phyloP scores from a whole-genome alignment of 768 basidiomycete species.

The Suillus clintonianus region DNA sequence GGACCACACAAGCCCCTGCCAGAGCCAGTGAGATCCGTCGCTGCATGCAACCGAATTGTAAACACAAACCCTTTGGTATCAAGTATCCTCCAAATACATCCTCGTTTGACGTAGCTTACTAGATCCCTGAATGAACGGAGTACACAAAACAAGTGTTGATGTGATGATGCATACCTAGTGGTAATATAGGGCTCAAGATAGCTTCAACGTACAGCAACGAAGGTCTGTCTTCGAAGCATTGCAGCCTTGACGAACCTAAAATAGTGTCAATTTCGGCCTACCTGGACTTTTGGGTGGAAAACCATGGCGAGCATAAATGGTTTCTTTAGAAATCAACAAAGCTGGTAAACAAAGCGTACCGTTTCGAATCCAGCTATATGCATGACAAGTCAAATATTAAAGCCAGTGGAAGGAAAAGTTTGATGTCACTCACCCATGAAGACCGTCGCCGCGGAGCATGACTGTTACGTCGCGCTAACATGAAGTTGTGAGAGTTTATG shows the following conservation, averaged over 20 bases:
- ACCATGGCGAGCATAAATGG: conserved; percentile 21
- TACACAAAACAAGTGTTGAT: neutral
- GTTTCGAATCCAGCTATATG: too few species aligned
- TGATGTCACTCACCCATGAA: too few species aligned
- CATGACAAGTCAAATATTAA: too few species aligned
- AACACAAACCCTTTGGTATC: conserved; percentile 51
- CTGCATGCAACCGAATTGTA: neutral
- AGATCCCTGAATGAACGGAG: conserved; percentile 18
- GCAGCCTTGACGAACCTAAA: conserved; percentile 21
- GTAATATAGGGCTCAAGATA: conserved; percentile 18
- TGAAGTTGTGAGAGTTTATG: too few species aligned
- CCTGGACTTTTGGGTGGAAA: conserved; percentile 22
- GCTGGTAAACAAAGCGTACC: too few species aligned
- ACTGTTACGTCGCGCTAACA: too few species aligned
- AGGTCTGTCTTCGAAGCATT: conserved; percentile 16
- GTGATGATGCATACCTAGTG: conserved; percentile 17
- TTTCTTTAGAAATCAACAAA: too few species aligned
- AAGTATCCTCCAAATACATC: conserved; percentile 45
- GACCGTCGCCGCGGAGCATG: too few species aligned
- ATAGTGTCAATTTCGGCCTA: conserved; percentile 20
- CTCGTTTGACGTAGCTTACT: conserved; percentile 35
- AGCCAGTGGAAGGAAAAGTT: too few species aligned
- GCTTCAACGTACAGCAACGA: conserved; percentile 27
- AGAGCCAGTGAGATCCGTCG: neutral
- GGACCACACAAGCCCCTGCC: conserved; percentile 22